Percentiles rank a stretch among this genome's conserved stretches.
phyloP scores from a whole-genome alignment of 495 filamentous ascomycete species.

The Aspergillus mulundensis region DNA sequence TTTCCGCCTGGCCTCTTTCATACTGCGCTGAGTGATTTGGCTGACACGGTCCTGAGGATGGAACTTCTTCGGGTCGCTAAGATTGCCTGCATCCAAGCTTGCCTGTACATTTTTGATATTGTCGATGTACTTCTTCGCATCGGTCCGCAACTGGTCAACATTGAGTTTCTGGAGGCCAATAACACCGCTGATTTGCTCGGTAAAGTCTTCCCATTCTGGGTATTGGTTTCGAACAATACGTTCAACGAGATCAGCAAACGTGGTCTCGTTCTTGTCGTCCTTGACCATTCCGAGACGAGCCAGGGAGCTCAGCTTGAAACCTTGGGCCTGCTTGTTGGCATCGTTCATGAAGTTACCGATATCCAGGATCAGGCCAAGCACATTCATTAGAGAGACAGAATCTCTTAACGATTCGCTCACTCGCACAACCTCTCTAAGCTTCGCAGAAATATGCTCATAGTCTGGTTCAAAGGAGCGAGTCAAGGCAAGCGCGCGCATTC shows the following conservation, averaged over 20 bases:
- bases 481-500: constrained; percentile 84
- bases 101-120: constrained; percentile 91
- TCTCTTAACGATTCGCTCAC: constrained; percentile 87
- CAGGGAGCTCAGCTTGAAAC: constrained; percentile 97
- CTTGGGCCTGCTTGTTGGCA: constrained; percentile 93
- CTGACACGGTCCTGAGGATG: constrained; percentile 94
- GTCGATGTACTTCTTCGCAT: constrained; percentile 92
- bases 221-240: constrained; percentile 95
- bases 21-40: constrained; percentile 83
- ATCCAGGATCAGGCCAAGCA: constrained; percentile 91
- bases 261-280: constrained; percentile 96
- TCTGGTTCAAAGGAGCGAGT: constrained; percentile 83
- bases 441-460: constrained; percentile 83
- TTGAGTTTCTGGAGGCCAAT: constrained; percentile 86
- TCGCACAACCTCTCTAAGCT: constrained; percentile 73
- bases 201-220: constrained; percentile 88
- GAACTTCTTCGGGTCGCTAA: constrained; percentile 96
- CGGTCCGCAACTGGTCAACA: constrained; percentile 81
- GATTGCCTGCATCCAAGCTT: constrained; percentile 87
- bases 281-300: constrained; percentile 95
- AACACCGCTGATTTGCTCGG: constrained; percentile 79
- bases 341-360: constrained; percentile 99
- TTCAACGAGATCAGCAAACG: constrained; percentile 94
- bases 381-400: constrained; percentile 89
- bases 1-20: constrained; percentile 96